phyloP scores from a whole-genome alignment of 768 basidiomycete genomes.

The Auricularia cornea region DNA sequence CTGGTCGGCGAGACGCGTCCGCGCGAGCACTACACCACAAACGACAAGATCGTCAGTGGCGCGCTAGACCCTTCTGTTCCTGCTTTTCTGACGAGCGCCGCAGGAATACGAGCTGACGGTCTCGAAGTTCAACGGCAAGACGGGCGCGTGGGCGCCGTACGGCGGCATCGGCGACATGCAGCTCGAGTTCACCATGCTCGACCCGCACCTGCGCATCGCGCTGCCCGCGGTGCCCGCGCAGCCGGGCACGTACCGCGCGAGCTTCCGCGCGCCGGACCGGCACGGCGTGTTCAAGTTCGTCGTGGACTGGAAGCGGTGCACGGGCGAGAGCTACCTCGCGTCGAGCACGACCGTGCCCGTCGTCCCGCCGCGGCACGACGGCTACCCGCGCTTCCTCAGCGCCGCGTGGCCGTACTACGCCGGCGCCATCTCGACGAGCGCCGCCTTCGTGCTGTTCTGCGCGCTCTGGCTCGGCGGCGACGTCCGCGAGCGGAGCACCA shows the following conservation, averaged over 20 bases:
- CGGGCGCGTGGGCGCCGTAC: slow-evolving; percentile 60
- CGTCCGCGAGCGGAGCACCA: slow-evolving; percentile 39
- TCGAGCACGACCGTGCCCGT: slow-evolving; percentile 73
- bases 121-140: slow-evolving; percentile 53
- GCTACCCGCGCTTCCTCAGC: slow-evolving; percentile 89
- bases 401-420: slow-evolving; percentile 96
- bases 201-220: slow-evolving; percentile 85
- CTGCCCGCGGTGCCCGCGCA: slow-evolving; percentile 48
- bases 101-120: slow-evolving; percentile 71
- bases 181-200: slow-evolving; percentile 97
- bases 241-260: slow-evolving; percentile 67
- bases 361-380: slow-evolving; percentile 90
- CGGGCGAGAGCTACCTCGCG: slow-evolving; percentile 56
- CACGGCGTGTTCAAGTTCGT: slow-evolving; percentile 98
- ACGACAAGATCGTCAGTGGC: slow-evolving; percentile 65
- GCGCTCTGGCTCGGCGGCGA: slow-evolving; percentile 84
- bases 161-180: slow-evolving; percentile 73
- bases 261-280: slow-evolving; percentile 86
- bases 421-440: slow-evolving; percentile 81
- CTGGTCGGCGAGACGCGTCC: slow-evolving; percentile 53
- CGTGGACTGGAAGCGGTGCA: slow-evolving; percentile 89
- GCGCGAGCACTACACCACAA: slow-evolving; percentile 73
- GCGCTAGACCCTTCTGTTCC: neutral
- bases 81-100: slow-evolving; percentile 12
- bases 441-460: slow-evolving; percentile 80